A percentile compares a stretch with the other conserved stretches of the same genome.
Conservation (phyloP, 2,329 filamentous ascomycete species). For the Endoconidiophora laricicola region DNA sequence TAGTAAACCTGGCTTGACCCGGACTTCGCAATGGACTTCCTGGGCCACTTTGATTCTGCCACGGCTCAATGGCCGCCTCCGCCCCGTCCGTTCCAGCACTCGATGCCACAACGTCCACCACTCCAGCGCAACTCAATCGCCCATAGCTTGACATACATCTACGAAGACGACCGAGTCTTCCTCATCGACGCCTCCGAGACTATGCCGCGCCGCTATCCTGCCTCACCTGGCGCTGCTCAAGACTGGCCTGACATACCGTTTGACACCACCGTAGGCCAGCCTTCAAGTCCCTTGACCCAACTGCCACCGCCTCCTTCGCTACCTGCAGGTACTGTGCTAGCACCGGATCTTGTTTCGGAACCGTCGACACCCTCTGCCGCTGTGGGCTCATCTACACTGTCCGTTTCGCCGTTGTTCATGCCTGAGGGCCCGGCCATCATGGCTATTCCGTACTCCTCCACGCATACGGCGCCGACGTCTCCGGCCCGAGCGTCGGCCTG, state of each 20-base stretch:
- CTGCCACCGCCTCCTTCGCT: background rate
- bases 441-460: background rate
- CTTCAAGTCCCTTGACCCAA: background rate
- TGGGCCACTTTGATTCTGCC: no score
- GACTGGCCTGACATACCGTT: background rate
- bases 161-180: no score
- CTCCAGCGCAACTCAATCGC: background rate
- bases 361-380: background rate
- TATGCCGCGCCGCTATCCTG: constrained; percentile 2
- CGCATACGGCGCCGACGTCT: background rate
- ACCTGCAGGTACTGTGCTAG: background rate
- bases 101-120: background rate
- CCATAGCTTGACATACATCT: background rate
- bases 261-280: no score
- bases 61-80: constrained; percentile 4
- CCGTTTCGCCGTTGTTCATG: background rate
- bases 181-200: background rate
- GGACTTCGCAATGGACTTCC: no score
- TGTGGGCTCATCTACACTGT: background rate
- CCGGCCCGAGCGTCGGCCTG: background rate
- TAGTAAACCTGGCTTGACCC: no score
- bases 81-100: constrained; percentile 1
- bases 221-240: background rate
- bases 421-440: background rate
- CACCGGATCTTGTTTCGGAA: background rate